Base-by-base conservation (phyloP, 2,329 filamentous ascomycete genomes). In the Fusarium annulatum region DNA sequence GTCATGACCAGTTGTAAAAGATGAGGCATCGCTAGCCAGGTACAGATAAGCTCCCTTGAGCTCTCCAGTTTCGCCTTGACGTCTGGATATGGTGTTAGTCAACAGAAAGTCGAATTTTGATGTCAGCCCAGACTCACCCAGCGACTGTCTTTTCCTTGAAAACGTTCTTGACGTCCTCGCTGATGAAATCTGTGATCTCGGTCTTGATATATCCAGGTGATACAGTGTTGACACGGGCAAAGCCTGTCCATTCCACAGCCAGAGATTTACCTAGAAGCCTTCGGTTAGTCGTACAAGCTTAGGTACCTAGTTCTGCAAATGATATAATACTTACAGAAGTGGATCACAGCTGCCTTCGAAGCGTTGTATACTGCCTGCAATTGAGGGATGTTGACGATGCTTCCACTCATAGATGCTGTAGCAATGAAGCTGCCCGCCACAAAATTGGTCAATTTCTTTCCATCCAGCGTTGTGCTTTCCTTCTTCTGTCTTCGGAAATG, bases 1-100 rank as follows among this genome's bases (percentile, higher is more conserved):
- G 80, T 95, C 92, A 15, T 88, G 86, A 1, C 90, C 94, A 14
- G 94, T 97, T 23, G 92, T 94, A 83, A 94, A 97, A 61, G 90
- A 93, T n/a, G 92, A 89, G 8, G 94, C 94, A 82, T 97, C 94
- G 19, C 91, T 94, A 23, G 93, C 92, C 64, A 97, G 86, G 82
- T 95, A 96, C 53, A 97, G 83, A 81, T 93, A 97, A 23, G 92
- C 92, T 26, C 93, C 94, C 85, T 96, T 95, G 76, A 97, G 86
- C 85, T 97, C 94, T 68, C 90, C 88, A 6, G 89, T 85, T 73
- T 91, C 86, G 15, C 92, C 94, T 79, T 95, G 92, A 73, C 94
- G 88, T 53, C 90, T 89, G 43, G 30, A 48, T 23, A 52, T 48
- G 56, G 48, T n/a, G 61, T 77, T 63, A 78, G 72, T 49, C 58